Evolutionary conservation across 2,329 filamentous ascomycete species (phyloP).

Genomic region (Phaeosphaeria sp.): DNA sequence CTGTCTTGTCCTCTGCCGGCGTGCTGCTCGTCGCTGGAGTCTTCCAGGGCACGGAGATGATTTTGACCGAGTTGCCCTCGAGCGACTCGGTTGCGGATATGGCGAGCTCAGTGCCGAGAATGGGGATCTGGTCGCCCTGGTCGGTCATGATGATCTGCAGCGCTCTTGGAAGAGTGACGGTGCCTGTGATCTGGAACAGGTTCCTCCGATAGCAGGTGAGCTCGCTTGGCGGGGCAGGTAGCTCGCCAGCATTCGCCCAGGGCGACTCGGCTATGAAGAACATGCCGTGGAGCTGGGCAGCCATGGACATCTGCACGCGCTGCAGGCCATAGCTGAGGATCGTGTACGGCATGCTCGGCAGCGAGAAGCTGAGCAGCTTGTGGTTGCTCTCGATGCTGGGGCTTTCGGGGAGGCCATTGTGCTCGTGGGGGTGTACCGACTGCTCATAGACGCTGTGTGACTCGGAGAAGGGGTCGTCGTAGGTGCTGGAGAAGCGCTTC

Average conservation of each 20-base stretch:
- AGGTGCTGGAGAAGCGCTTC: constrained; percentile 59
- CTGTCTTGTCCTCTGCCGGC: constrained; percentile 70
- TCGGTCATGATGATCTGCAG: constrained; percentile 84
- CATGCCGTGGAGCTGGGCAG: constrained; percentile 84
- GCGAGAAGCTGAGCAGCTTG: constrained; percentile 60
- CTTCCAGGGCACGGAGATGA: constrained; percentile 98
- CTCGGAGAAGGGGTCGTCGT: constrained; percentile 60
- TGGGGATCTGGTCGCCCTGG: constrained; percentile 81
- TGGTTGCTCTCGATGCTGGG: constrained; percentile 70
- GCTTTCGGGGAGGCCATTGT: constrained; percentile 55
- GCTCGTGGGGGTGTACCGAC: constrained; percentile 54
- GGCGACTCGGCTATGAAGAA: constrained; percentile 86
- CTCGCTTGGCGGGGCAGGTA: constrained; percentile 70
- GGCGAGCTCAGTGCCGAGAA: constrained; percentile 82
- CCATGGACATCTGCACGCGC: constrained; percentile 70
- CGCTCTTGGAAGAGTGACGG: constrained; percentile 78
- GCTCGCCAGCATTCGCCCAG: constrained; percentile 64
- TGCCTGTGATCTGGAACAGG: constrained; percentile 93
- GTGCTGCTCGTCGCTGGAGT: constrained; percentile 82
- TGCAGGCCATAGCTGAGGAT: constrained; percentile 70
- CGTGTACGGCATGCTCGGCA: constrained; percentile 60
- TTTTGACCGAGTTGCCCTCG: constrained; percentile 87
- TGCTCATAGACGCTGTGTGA: constrained; percentile 58
- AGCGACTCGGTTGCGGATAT: constrained; percentile 95
- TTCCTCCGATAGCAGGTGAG: constrained; percentile 96